These are phyloP conservation scores for Panaeolus papilionaceus DNA, from an alignment of 768 basidiomycete species.

Conservation along the genomic window DNA sequence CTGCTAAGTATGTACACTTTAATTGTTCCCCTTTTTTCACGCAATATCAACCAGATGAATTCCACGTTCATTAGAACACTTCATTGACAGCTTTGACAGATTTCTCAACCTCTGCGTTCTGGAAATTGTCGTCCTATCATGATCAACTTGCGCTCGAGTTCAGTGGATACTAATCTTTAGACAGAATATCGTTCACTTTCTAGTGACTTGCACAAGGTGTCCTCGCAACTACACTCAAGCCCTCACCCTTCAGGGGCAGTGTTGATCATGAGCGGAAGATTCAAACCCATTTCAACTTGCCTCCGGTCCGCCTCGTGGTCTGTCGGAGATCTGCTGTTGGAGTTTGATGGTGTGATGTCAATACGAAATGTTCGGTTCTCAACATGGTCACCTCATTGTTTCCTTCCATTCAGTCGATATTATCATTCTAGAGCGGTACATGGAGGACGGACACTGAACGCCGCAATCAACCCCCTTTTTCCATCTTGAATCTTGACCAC, in stretches of 20 bases:
- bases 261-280: too few relatives aligned
- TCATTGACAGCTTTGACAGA: not conserved
- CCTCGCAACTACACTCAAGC: too few relatives aligned
- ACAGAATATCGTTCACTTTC: too few relatives aligned
- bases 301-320: slow-evolving; percentile 2
- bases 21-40: not conserved
- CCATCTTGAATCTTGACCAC: slow-evolving; percentile 3
- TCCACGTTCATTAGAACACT: not conserved
- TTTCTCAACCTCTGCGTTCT: not conserved
- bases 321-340: not conserved
- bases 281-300: too few relatives aligned
- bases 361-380: slow-evolving; percentile 9
- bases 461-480: not conserved
- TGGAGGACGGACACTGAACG: slow-evolving; percentile 3
- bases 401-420: not conserved
- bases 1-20: not conserved
- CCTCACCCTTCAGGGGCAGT: too few relatives aligned
- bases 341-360: slow-evolving; percentile 8
- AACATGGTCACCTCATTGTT: slow-evolving; percentile 12
- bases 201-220: too few relatives aligned
- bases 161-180: too few relatives aligned
- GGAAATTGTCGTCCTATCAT: too few relatives aligned
- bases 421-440: not conserved
- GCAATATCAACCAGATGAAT: not conserved
- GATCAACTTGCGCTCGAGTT: too few relatives aligned